Conservation (phyloP, 495 filamentous ascomycete species). For the Trichoderma asperelloides region DNA sequence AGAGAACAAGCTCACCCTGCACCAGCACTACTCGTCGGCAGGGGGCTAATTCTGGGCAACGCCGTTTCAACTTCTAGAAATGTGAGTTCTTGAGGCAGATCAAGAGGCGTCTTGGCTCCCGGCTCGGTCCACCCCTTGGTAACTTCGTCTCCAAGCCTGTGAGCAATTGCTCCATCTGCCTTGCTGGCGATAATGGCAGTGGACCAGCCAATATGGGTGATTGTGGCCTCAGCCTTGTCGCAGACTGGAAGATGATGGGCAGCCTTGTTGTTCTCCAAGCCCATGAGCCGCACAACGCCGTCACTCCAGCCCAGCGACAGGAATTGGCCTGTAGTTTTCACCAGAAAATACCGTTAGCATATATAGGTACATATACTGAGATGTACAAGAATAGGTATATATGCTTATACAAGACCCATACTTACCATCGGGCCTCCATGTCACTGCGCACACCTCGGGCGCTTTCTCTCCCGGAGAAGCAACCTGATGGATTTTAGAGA, state of each 20-base stretch:
- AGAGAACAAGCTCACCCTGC: slow-evolving; percentile 34
- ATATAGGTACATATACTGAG: background rate
- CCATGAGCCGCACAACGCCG: slow-evolving; percentile 58
- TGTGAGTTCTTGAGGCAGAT: slow-evolving; percentile 71
- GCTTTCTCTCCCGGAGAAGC: slow-evolving; percentile 31
- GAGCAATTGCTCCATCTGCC: background rate
- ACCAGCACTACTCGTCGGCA: slow-evolving; percentile 40
- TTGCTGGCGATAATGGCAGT: slow-evolving; percentile 46
- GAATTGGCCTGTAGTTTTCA: slow-evolving; percentile 49
- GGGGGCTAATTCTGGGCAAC: slow-evolving; percentile 66
- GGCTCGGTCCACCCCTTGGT: background rate
- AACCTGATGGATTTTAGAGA: slow-evolving; percentile 36
- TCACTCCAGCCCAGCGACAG: slow-evolving; percentile 74
- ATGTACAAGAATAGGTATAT: background rate
- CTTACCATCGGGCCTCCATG: slow-evolving; percentile 77
- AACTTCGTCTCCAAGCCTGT: background rate
- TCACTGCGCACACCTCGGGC: slow-evolving; percentile 46
- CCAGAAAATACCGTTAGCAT: background rate
- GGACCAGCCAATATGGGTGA: slow-evolving; percentile 66
- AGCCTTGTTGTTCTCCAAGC: slow-evolving; percentile 67
- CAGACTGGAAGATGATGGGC: slow-evolving; percentile 56
- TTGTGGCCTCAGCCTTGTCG: slow-evolving; percentile 27
- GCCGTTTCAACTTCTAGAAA: slow-evolving; percentile 71
- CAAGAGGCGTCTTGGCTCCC: slow-evolving; percentile 26
- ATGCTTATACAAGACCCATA: background rate